Evolutionary conservation across 176 grass and related monocot genomes (phyloP).

Genomic region (Themeda triandra): DNA sequence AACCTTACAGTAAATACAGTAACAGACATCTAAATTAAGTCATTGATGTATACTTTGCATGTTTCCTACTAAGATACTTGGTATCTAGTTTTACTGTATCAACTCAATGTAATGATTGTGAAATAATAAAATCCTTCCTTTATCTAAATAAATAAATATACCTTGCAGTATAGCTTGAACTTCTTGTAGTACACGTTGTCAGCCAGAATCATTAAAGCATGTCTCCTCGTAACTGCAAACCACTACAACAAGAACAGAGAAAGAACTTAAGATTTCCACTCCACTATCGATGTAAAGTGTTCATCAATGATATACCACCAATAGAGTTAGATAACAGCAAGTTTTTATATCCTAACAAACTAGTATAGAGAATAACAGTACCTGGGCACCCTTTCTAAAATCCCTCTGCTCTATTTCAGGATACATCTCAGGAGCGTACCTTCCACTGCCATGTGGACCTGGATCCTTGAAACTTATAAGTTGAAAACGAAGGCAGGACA

Average conservation of each 20-base stretch:
- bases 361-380: slow-evolving; percentile 23
- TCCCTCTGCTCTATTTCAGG: slow-evolving; percentile 79
- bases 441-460: slow-evolving; percentile 93
- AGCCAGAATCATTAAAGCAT: slow-evolving; percentile 89
- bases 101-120: too few species aligned
- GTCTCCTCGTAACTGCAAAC: slow-evolving; percentile 91
- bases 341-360: slow-evolving; percentile 21
- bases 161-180: slow-evolving; percentile 99
- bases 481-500: slow-evolving; percentile 29
- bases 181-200: slow-evolving; percentile 95
- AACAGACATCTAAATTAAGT: not conserved
- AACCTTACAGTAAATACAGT: not conserved
- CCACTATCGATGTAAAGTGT: not conserved
- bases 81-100: not conserved
- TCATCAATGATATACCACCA: slow-evolving; percentile 10
- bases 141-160: slow-evolving; percentile 19
- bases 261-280: slow-evolving; percentile 6
- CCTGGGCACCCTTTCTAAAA: slow-evolving; percentile 99
- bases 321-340: slow-evolving; percentile 2
- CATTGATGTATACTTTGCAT: not conserved
- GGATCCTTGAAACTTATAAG: slow-evolving; percentile 86
- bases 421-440: slow-evolving; percentile 74
- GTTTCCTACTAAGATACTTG: not conserved
- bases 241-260: slow-evolving; percentile 61
- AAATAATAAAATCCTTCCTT: too few species aligned